Evolutionary conservation across 139 green algal species (phyloP), one percentile per base, ranked within the genome.

Genomic region (Micractinium conductrix): DNA sequence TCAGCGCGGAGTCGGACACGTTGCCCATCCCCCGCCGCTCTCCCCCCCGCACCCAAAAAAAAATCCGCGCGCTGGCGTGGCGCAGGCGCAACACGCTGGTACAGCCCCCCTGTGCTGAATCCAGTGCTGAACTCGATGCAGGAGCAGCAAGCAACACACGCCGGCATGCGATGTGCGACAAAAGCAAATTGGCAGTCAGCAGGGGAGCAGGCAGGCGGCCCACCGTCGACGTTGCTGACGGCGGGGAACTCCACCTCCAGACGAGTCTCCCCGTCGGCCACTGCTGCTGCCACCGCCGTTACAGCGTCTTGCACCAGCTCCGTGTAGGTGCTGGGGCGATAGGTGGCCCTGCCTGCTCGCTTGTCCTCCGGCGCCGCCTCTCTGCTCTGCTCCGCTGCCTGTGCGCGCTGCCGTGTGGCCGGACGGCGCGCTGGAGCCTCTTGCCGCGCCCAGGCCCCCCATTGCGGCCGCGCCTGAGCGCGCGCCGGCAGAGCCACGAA

Each of bases 181-280:
- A 80, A 4, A 33, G 26, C 40, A 28, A 9, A 14, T 24, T 5
- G 2, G 10, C 53, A 62, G 19, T 19, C 10, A 62, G 53, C 78
- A 28, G 43, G 6, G 43, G 4, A 10, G 21, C 28, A 33, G 35
- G 73, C 87, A 19, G 38, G 73, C n/a, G n/a, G 38, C 70, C 30
- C 81, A 96, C 92, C 92, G 74, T 96, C 91, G 21, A 94, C 83
- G 53, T 91, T 84, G 26, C 83, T 86, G 24, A 97, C 84, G 0
- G 94, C 86, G 14, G 96, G 96, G 82, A 98, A 98, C 84, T 98
- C 95, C 6, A 98, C 96, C 82, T 98, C 96, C 87, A 98, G 45
- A 1, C 90, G 85, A 24, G 40, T 93, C 30, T 89, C 24, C 0
- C 95, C 95, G 74, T 95, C 92, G 0, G 87, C 86, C n/a, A 98